phyloP scores from a whole-genome alignment of 2,329 filamentous ascomycete genomes.

The Talaromyces pinophilus region DNA sequence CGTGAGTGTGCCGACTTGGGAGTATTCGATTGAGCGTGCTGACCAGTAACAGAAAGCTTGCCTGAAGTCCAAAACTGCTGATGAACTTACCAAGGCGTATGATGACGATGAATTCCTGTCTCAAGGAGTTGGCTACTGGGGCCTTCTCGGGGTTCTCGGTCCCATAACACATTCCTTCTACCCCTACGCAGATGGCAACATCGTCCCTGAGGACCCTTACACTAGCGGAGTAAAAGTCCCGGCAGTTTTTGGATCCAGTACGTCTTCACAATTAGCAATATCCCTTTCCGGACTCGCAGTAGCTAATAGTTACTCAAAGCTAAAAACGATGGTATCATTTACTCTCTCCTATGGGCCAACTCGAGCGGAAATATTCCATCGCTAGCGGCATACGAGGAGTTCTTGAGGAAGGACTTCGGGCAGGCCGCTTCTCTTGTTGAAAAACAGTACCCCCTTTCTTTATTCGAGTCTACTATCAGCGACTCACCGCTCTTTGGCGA shows the following conservation, averaged over 20 bases:
- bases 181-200: slow-evolving; percentile 28
- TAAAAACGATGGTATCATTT: slow-evolving; percentile 14
- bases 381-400: slow-evolving; percentile 23
- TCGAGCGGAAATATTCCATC: slow-evolving; percentile 11
- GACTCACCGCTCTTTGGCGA: background rate
- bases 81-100: slow-evolving; percentile 25
- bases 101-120: slow-evolving; percentile 6
- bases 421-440: slow-evolving; percentile 23
- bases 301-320: slow-evolving; percentile 4
- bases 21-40: slow-evolving; percentile 5
- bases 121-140: slow-evolving; percentile 10
- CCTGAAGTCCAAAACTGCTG: slow-evolving; percentile 24
- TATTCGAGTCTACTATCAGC: slow-evolving; percentile 17
- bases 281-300: background rate
- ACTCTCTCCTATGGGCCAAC: background rate
- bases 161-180: slow-evolving; percentile 21
- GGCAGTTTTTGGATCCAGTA: slow-evolving; percentile 29
- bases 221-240: slow-evolving; percentile 27
- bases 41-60: slow-evolving; percentile 27
- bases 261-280: background rate
- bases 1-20: background rate
- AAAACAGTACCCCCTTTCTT: slow-evolving; percentile 25
- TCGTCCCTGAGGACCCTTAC: slow-evolving; percentile 26
- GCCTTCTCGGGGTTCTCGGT: slow-evolving; percentile 12
- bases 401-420: slow-evolving; percentile 27